Percentiles rank a stretch among this genome's conserved stretches.
Evolutionary conservation across 2,329 filamentous ascomycete genomes (phyloP).

Genomic region (Zymoseptoria pseudotritici): DNA sequence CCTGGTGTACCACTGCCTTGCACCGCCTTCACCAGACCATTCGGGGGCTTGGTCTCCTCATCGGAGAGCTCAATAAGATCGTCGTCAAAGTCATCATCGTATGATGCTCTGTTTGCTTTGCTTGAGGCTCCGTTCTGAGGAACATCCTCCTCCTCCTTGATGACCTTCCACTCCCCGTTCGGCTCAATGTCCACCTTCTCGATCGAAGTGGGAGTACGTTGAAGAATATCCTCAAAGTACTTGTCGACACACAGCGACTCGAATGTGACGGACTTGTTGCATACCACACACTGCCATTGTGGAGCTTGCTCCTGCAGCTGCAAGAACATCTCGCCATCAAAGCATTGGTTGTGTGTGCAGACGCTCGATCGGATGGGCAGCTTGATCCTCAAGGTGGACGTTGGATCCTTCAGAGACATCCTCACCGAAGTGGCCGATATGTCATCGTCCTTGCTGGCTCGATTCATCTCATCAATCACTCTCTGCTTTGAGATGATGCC

Average conservation of each 20-base stretch:
- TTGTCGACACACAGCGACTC: conserved; percentile 80
- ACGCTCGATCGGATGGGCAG: conserved; percentile 70
- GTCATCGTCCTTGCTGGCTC: conserved; percentile 70
- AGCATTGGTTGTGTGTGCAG: conserved; percentile 89
- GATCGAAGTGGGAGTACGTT: conserved; percentile 59
- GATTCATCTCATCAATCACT: conserved; percentile 72
- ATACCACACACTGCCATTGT: conserved; percentile 93
- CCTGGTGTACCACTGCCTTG: conserved; percentile 14
- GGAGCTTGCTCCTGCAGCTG: conserved; percentile 93
- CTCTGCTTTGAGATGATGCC: conserved; percentile 67
- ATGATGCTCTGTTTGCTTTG: conserved; percentile 25
- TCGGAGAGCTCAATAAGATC: conserved; percentile 41
- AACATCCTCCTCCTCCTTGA: conserved; percentile 36
- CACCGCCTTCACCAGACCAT: conserved; percentile 25
- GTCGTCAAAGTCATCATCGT: conserved; percentile 36
- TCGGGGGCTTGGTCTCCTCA: conserved; percentile 24
- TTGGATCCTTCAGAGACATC: conserved; percentile 84
- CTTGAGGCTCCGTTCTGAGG: conserved; percentile 32
- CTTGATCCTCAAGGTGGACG: conserved; percentile 75
- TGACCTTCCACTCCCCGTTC: conserved; percentile 65
- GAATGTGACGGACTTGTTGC: conserved; percentile 74
- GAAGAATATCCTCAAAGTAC: conserved; percentile 82
- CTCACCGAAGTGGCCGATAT: conserved; percentile 82
- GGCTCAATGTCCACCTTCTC: conserved; percentile 90
- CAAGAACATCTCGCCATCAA: conserved; percentile 85